Evolutionary conservation across 2,329 filamentous ascomycete species (phyloP), one percentile per base, ranked within the genome.

Genomic region (Pseudonectria foliicola): DNA sequence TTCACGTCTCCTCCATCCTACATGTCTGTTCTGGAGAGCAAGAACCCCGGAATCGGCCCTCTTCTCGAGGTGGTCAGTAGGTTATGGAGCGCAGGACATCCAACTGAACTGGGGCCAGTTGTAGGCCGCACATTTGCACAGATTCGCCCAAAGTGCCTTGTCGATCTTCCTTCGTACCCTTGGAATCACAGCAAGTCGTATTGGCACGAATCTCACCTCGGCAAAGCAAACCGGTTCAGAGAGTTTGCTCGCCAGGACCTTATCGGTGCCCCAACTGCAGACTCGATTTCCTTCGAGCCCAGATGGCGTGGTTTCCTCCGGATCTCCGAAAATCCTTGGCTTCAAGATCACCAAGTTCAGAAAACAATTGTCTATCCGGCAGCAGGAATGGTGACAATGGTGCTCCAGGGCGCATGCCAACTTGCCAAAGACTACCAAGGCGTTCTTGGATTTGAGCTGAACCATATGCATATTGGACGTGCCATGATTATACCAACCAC

Each of bases 111-210:
- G 44, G 42, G 55, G 4, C 48, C 46, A 11, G 44, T 60, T 13
- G 44, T 57, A 13, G 45, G 40, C 16, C 49, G 45, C 24, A 39
- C 40, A 2, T 27, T 39, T 6, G 27, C 33, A 10, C 36, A 40
- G 11, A n/a, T 23, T 7, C 34, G 25, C 4, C 48, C 48, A n/a
- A 56, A 54, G 34, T 62, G 63, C 13, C 53, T 75, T 3, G 45
- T 57, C 1, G 63, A 68, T 38, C 49, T 77, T 23, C 73, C 73
- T 2, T 58, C 62, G 1, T 76, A 76, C 39, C 62, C 68, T 3
- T 77, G 73, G 71, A 72, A 75, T 21, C 72, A 75, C 38, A 52
- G 57, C 16, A 69, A 63, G 16, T 55, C 50, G 1, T 73, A 74
- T 48, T 76, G 73, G 72, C 63, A 71, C 39, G 72, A 77, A 39